Evolutionary conservation across 2,329 filamentous ascomycete genomes (phyloP), one percentile per base, ranked within the genome.

Genomic region (Parafenestella ontariensis): DNA sequence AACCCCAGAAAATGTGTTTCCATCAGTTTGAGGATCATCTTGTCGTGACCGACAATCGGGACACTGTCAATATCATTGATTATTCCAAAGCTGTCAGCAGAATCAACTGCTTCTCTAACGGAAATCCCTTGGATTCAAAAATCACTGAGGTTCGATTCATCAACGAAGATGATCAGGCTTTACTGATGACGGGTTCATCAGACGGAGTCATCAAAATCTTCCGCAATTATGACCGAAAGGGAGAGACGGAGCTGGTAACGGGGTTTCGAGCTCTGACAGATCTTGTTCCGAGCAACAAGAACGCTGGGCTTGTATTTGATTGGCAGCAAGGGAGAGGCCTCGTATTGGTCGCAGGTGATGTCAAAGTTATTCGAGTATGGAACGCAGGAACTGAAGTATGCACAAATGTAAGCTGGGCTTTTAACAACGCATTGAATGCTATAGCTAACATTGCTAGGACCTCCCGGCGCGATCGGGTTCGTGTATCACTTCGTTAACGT

Each of bases 301-400:
- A 96, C 74, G 93, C 93, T 1, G 95, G 95, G 20, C 89, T 99
- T 77, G 94, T 98, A 23, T 96, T 98, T 72, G 94, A 99, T 75
- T 99, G 95, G 95, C 94, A 98, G 74, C 95, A 99, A 78, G 93
- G 96, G n/a, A 91, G 92, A 64, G 95, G 95, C 7, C 91, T 92
- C 56, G 89, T 96, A 7, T 83, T 99, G n/a, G 95, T 98, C 28
- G 95, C 95, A 10, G 95, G 95, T 40, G 95, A 99, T 73, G 92
- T 97, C 49, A 91, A 95, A 53, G 91, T 97, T 29, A 97, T 99
- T 65, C 86, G 93, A 31, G 91, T 98, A 29, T 99, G 95, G 95
- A 95, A 96, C 71, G 94, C 94, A 15, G 92, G 91, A 7, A 90
- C 91, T 39, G 95, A 99, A 81, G 89, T 95, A 33, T 98, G 94